Base-by-base conservation (phyloP, 306 rosid species). In the Prinsepia uniflora region DNA sequence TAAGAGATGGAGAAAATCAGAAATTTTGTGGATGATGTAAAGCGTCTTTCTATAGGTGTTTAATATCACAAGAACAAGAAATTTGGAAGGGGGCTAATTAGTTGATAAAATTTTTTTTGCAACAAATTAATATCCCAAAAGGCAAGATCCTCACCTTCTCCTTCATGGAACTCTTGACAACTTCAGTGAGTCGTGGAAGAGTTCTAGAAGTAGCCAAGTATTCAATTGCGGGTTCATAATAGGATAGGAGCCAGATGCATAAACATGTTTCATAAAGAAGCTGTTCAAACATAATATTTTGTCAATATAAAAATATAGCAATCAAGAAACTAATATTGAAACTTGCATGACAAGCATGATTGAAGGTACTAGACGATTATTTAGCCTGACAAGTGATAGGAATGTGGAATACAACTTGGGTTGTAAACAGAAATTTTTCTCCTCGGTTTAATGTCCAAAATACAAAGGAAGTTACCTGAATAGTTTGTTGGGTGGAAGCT, bases 401-500 rank as follows among this genome's bases (percentile, higher is more conserved):
- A 78, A 46, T 53, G 14, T 46, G 62, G n/a, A 17, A 22, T 57
- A 6, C 48, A 61, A 72, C 72, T 58, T 15, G 43, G 34, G 71
- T n/a, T 30, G 47, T 41, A 72, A 74, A 64, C 13, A 22, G 58
- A 61, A 55, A 43, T 48, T 66, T 54, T 49, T 49, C 15, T 49
- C n/a, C 67, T 54, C 50, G 57, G 73, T 61, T 19, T 19, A 66
- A 15, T 41, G n/a, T 48, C 36, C 62, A 62, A 63, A 65, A 11
- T 65, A 75, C 19, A 34, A 71, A 64, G 52, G 71, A 72, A 13
- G 47, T 81, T 83, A 89, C 99, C 96, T 95, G 99, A 76, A 88
- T 91, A 62, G 97, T 91, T 68, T 91, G 99, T 82, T 89, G 99
- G 49, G 97, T 91, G 73, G 97, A 91, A 77, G 97, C 99, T 15